Evolutionary conservation across 139 green algal genomes (phyloP), one percentile per base, ranked within the genome.

Genomic region (Haematococcus lacustris): DNA sequence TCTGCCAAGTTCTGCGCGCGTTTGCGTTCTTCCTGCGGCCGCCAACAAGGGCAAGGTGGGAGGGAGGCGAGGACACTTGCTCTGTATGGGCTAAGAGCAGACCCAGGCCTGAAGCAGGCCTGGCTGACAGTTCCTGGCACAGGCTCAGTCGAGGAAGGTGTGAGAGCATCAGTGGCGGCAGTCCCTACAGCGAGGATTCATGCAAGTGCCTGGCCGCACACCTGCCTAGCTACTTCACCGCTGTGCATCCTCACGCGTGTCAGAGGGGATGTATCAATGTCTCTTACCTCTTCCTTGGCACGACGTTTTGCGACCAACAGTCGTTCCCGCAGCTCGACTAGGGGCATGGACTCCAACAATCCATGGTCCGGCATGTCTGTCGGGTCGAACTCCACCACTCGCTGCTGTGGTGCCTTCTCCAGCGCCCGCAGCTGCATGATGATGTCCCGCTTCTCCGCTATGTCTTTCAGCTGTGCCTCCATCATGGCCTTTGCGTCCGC

Each of bases 311-410:
- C 78, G 25, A 80, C 70, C 0, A 25, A 57, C n/a, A 93, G 72
- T 2, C 86, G 75, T 47, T 86, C 84, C 34, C 76, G 68, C 38
- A 93, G 84, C 81, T 93, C 88, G 25, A 83, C 70, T 7, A 93
- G 66, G 5, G 76, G 82, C 88, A 93, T 93, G 62, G 82, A 79
- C 38, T 81, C 77, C 2, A 80, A n/a, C 38, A 82, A 69, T 0
- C 75, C 75, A 47, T 82, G 77, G 68, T 82, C 80, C 2, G 75
- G 80, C 43, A 40, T 73, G 21, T 80, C 69, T 32, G 82, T 86
- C 26, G 84, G 84, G 73, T 89, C 84, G 73, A 89, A 88, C 67
- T 80, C 78, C 32, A 37, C 60, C 28, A 78, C 68, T 4, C 66
- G 50, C 63, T 78, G 68, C 39, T 57, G 50, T 9, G 51, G 73